phyloP scores from a whole-genome alignment of 2,329 filamentous ascomycete species.

The Xylariaceae sp. region DNA sequence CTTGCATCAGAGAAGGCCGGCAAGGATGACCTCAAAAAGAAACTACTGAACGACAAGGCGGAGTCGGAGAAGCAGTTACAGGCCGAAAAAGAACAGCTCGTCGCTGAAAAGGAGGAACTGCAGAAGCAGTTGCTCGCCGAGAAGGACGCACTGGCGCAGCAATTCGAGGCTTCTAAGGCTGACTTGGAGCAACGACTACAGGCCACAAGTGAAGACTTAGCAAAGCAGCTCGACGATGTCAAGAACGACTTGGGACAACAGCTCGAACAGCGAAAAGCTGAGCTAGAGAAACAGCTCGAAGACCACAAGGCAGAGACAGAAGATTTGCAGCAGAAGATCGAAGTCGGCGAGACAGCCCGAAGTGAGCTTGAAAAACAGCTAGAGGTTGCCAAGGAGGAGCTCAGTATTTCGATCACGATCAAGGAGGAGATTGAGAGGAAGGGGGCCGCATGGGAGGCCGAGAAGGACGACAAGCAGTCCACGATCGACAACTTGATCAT shows the following conservation, averaged over 20 bases:
- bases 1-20: conserved; percentile 16
- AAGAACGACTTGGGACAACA: conserved; percentile 18
- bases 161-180: conserved; percentile 11
- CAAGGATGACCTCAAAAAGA: conserved; percentile 17
- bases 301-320: conserved; percentile 15
- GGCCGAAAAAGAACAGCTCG: conserved; percentile 12
- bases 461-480: conserved; percentile 26
- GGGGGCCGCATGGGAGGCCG: conserved; percentile 20
- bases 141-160: conserved; percentile 10
- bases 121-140: conserved; percentile 18
- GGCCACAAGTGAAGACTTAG: conserved; percentile 9
- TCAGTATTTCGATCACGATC: conserved; percentile 14
- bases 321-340: conserved; percentile 23
- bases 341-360: conserved; percentile 17
- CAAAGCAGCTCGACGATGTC: conserved; percentile 4
- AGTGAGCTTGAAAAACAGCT: conserved; percentile 23
- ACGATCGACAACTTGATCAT: conserved; percentile 25
- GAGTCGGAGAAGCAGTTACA: conserved; percentile 19
- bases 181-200: conserved; percentile 16
- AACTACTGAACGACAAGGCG: conserved; percentile 8
- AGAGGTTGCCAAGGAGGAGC: conserved; percentile 23
- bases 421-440: conserved; percentile 22
- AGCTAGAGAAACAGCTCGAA: conserved; percentile 20
- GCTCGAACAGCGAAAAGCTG: conserved; percentile 16
- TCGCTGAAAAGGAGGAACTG: conserved; percentile 13